phyloP scores from a whole-genome alignment of 306 rosid species.

The Psophocarpus tetragonolobus region DNA sequence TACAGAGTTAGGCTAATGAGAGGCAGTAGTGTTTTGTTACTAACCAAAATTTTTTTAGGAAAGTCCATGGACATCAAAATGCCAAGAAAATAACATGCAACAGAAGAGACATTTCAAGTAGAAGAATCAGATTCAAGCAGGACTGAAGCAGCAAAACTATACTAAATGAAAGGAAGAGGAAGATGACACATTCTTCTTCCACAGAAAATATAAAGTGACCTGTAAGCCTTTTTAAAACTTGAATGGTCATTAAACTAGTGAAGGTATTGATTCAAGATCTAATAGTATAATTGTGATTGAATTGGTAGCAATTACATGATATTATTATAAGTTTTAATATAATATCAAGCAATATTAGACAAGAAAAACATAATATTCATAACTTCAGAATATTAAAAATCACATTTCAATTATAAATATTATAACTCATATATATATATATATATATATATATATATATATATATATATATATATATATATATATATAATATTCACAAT shows the following conservation, averaged over 20 bases:
- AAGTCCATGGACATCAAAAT: neutral
- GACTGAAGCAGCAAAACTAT: neutral
- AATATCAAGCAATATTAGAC: neutral
- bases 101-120: conserved; percentile 1
- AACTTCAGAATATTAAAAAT: too few relatives aligned
- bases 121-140: neutral
- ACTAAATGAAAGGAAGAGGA: neutral
- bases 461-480: too few relatives aligned
- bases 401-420: too few relatives aligned
- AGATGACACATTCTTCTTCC: neutral
- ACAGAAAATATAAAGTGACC: neutral
- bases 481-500: too few relatives aligned
- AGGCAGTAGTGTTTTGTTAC: neutral
- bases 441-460: too few relatives aligned
- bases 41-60: neutral
- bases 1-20: conserved; percentile 4
- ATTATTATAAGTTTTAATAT: neutral
- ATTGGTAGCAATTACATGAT: neutral
- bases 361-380: neutral
- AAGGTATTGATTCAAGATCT: neutral
- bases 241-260: neutral
- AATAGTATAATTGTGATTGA: neutral
- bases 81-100: conserved; percentile 8
- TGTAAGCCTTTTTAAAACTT: neutral
- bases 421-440: too few relatives aligned